Evolutionary conservation across 1,284 basidiomycete genomes (phyloP).

Genomic region (Cutaneotrichosporon sp.): DNA sequence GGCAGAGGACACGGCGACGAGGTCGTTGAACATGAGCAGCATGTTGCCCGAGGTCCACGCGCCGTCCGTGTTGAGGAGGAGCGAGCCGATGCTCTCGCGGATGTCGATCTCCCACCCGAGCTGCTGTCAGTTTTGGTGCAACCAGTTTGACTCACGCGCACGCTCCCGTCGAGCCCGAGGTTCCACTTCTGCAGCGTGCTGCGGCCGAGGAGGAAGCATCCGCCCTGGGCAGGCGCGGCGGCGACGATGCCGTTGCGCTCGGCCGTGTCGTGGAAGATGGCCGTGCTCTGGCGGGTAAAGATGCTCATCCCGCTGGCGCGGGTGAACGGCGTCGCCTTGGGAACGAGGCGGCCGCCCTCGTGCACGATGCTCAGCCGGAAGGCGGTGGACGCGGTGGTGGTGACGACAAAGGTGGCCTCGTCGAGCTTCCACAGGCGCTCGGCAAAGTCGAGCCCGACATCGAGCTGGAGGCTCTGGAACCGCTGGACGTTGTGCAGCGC

Average conservation of each 20-base stretch:
- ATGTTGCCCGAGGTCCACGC: constrained; percentile 31
- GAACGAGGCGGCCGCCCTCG: constrained; percentile 40
- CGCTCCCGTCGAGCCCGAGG: constrained; percentile 31
- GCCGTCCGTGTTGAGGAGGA: constrained; percentile 32
- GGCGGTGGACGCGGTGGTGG: constrained; percentile 48
- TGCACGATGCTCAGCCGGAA: constrained; percentile 45
- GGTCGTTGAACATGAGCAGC: constrained; percentile 42
- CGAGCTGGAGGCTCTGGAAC: constrained; percentile 33
- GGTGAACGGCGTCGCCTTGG: constrained; percentile 40
- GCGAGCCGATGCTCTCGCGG: constrained; percentile 34
- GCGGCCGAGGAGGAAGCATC: constrained; percentile 39
- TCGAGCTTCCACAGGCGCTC: constrained; percentile 45
- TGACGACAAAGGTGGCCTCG: constrained; percentile 44
- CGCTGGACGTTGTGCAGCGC: constrained; percentile 49
- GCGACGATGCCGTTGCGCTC: constrained; percentile 38
- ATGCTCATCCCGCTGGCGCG: constrained; percentile 42
- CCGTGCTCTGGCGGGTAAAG: constrained; percentile 40
- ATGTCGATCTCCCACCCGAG: constrained; percentile 44
- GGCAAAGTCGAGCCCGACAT: constrained; percentile 50
- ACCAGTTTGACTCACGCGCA: constrained; percentile 32
- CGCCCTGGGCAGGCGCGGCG: constrained; percentile 24
- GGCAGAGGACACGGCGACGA: constrained; percentile 34
- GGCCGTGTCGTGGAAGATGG: constrained; percentile 34
- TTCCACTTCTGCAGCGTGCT: constrained; percentile 46
- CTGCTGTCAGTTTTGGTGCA: constrained; percentile 15